These are phyloP conservation scores for Keithomyces neogunnii DNA, from an alignment of 2,329 filamentous ascomycete species.

Conservation along the genomic window DNA sequence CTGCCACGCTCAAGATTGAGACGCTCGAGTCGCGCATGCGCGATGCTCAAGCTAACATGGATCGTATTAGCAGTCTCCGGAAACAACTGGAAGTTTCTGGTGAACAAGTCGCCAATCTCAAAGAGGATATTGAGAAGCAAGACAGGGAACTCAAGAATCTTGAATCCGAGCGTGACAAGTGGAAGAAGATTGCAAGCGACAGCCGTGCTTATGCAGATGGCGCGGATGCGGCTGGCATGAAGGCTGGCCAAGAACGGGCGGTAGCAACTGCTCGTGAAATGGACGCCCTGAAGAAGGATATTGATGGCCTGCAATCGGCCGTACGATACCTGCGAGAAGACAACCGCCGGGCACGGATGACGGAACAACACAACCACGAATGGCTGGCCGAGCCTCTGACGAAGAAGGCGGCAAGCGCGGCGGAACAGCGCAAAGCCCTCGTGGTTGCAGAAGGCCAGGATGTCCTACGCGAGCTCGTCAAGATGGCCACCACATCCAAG, in stretches of 20 bases:
- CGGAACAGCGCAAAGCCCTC: constrained; percentile 40
- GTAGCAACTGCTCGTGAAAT: constrained; percentile 66
- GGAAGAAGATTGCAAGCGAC: constrained; percentile 62
- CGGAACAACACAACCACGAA: constrained; percentile 45
- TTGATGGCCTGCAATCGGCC: constrained; percentile 54
- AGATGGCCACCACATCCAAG: constrained; percentile 46
- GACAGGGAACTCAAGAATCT: constrained; percentile 57
- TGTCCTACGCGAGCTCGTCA: constrained; percentile 55
- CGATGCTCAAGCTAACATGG: constrained; percentile 71
- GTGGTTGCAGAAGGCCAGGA: constrained; percentile 55
- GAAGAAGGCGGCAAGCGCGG: constrained; percentile 30
- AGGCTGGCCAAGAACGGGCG: constrained; percentile 56
- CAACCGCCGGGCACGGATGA: constrained; percentile 51
- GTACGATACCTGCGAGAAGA: constrained; percentile 62
- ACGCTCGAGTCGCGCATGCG: constrained; percentile 82
- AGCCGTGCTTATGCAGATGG: constrained; percentile 46
- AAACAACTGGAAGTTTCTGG: constrained; percentile 45
- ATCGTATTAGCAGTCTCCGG: constrained; percentile 59
- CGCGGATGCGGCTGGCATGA: constrained; percentile 40
- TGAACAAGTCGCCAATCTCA: constrained; percentile 41
- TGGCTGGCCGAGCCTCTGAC: constrained; percentile 55
- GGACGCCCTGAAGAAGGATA: constrained; percentile 61
- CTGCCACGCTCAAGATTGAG: constrained; percentile 85
- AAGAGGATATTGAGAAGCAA: constrained; percentile 58
- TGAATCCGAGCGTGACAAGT: constrained; percentile 59